These are phyloP conservation scores for Medicago arabica DNA, from an alignment of 306 rosid genomes.

Conservation along the genomic window DNA sequence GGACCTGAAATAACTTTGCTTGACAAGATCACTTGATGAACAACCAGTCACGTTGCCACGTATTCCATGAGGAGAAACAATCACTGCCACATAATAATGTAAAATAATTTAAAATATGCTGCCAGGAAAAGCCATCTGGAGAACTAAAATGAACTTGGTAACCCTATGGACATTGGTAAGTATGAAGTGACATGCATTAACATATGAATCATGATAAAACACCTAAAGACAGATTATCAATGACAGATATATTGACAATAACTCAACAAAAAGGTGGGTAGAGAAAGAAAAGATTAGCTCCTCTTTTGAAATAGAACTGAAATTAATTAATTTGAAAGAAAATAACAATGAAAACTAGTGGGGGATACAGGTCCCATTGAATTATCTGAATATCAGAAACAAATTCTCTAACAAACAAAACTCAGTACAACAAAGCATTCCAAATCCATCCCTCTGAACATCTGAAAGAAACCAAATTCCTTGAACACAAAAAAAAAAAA, in stretches of 20 bases:
- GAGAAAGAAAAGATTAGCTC: conserved; percentile 21
- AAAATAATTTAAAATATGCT: conserved; percentile 42
- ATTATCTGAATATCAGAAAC: conserved; percentile 19
- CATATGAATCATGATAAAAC: conserved; percentile 27
- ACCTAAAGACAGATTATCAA: conserved; percentile 19
- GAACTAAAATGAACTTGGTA: conserved; percentile 31
- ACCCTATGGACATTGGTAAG: conserved; percentile 15
- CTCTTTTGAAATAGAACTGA: conserved; percentile 13
- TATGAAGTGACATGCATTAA: conserved; percentile 24
- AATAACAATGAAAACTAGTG: conserved; percentile 12
- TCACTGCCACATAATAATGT: conserved; percentile 59
- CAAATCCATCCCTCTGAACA: conserved; percentile 13
- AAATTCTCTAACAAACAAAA: conserved; percentile 37
- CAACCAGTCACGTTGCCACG: conserved; percentile 95
- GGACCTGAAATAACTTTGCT: conserved; percentile 85
- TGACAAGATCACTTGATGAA: conserved; percentile 91
- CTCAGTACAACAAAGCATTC: conserved; percentile 24
- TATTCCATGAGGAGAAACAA: conserved; percentile 97
- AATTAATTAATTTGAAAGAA: conserved; percentile 16
- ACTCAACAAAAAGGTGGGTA: conserved; percentile 14
- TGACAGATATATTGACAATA: conserved; percentile 31
- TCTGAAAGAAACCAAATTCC: conserved; percentile 12
- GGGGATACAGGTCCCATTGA: conserved; percentile 9
- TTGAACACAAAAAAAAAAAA: conserved; percentile 27
- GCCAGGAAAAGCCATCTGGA: conserved; percentile 24